Conservation (phyloP, 176 grass and related monocot genomes). For the Carex cristatella region DNA sequence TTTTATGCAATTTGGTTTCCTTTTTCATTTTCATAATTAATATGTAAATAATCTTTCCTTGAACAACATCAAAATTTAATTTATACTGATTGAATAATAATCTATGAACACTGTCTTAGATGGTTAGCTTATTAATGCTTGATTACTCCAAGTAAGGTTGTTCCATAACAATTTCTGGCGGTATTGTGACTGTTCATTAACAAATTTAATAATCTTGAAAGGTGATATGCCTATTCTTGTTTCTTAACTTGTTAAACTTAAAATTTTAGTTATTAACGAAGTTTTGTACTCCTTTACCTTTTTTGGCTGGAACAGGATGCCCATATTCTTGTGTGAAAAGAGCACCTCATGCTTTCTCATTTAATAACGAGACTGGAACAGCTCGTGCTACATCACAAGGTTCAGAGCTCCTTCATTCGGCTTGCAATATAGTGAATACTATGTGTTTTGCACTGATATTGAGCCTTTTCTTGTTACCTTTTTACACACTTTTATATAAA, state of each 20-base stretch:
- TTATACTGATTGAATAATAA: not conserved
- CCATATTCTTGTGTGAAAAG: constrained; percentile 94
- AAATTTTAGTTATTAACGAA: not conserved
- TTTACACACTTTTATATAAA: not conserved
- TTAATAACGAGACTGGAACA: constrained; percentile 48
- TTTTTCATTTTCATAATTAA: not conserved
- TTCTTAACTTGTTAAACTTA: not conserved
- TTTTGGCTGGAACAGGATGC: constrained; percentile 48
- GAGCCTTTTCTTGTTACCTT: not conserved
- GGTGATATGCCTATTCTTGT: constrained; percentile 6
- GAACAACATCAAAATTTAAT: not conserved
- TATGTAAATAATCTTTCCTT: not conserved
- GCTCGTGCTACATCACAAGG: constrained; percentile 75
- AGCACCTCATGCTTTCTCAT: constrained; percentile 77
- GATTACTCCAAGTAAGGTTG: constrained; percentile 11
- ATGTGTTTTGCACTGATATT: not conserved
- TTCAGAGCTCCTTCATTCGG: constrained; percentile 16
- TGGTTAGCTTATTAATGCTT: constrained; percentile 2
- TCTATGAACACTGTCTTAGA: constrained; percentile 2
- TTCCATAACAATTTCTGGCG: not conserved
- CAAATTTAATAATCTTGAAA: not conserved
- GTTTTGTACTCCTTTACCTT: not conserved
- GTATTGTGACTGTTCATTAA: constrained; percentile 4
- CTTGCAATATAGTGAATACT: not conserved
- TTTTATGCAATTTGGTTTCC: constrained; percentile 11